Evolutionary conservation across 345 rosid genomes (phyloP).

Genomic region (Pugionium dolabratum): DNA sequence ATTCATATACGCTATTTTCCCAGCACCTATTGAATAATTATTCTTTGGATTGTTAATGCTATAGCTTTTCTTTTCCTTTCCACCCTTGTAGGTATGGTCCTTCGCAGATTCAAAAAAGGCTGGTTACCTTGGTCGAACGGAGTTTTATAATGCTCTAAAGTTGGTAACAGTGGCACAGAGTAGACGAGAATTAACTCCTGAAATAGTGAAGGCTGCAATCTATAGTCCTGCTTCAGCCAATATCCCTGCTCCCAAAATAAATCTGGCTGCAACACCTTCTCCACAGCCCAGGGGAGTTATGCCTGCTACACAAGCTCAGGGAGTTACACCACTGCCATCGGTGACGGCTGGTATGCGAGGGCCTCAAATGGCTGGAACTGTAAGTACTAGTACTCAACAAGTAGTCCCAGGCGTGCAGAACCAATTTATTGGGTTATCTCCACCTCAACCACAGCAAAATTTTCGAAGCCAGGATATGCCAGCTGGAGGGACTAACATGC

Average conservation of each 20-base stretch:
- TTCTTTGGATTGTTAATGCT: constrained; percentile 21
- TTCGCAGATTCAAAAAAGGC: constrained; percentile 78
- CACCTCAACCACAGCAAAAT: constrained; percentile 48
- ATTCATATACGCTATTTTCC: constrained; percentile 11
- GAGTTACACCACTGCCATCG: constrained; percentile 45
- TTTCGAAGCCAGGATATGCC: constrained; percentile 54
- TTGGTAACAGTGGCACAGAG: constrained; percentile 94
- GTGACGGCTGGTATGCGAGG: constrained; percentile 57
- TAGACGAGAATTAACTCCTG: constrained; percentile 83
- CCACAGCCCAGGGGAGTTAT: constrained; percentile 52
- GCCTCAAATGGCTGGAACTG: constrained; percentile 54
- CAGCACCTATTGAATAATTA: neutral
- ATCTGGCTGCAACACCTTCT: constrained; percentile 74
- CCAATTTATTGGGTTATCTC: constrained; percentile 52
- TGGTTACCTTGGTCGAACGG: constrained; percentile 85
- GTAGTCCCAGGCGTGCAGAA: constrained; percentile 55
- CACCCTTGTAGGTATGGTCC: constrained; percentile 70
- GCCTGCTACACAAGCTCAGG: constrained; percentile 53
- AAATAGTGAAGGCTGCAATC: constrained; percentile 84
- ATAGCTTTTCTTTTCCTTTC: neutral
- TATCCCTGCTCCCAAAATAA: constrained; percentile 94
- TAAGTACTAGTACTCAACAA: constrained; percentile 59
- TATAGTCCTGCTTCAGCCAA: constrained; percentile 80
- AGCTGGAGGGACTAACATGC: constrained; percentile 47
- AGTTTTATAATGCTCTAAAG: constrained; percentile 89